Evolutionary conservation across 306 rosid species (phyloP), one percentile per base, ranked within the genome.

Genomic region (Corylus heterophylla): DNA sequence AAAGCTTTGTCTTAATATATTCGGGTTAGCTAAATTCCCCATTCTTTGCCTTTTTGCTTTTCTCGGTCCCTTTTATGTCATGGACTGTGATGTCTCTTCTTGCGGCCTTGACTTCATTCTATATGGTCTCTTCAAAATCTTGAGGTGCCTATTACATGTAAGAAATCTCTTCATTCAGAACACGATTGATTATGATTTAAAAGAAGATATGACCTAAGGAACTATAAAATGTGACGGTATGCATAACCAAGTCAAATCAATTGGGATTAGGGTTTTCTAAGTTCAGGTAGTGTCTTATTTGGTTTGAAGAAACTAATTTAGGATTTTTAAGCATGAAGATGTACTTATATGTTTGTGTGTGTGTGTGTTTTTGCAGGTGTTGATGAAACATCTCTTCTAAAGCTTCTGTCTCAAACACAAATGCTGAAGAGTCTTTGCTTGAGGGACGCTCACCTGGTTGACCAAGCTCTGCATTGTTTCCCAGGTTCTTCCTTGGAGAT

Each of bases 391-490:
- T 91, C 88, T 82, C 82, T 93, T 45, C 58, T 80, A 39, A 85
- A 88, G 73, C 91, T 93, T 75, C 74, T 89, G 87, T 88, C 92
- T 78, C 89, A 82, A 82, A 80, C 89, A 77, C 83, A 80, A 79
- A 78, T 73, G 82, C 86, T 91, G 90, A 93, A 80, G 88, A 82
- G 86, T 84, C 90, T 93, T 81, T 87, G 97, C 85, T 73, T 93
- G 87, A 85, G 90, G 79, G 92, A 85, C 75, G 88, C 93, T 54
- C 74, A 87, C 80, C 79, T 91, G 67, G 75, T 71, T 78, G 98
- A 93, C 77, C 87, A 74, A 55, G 90, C 90, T 79, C 84, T 93
- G 7, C 81, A 77, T 82, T 85, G 81, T 81, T 88, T 88, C 74
- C 17, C 71, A 69, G 90, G 91, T 82, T 89, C 93, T 82, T 91